These are phyloP conservation scores for Fusarium sp. DNA, from an alignment of 2,329 filamentous ascomycete species.

Conservation along the genomic window DNA sequence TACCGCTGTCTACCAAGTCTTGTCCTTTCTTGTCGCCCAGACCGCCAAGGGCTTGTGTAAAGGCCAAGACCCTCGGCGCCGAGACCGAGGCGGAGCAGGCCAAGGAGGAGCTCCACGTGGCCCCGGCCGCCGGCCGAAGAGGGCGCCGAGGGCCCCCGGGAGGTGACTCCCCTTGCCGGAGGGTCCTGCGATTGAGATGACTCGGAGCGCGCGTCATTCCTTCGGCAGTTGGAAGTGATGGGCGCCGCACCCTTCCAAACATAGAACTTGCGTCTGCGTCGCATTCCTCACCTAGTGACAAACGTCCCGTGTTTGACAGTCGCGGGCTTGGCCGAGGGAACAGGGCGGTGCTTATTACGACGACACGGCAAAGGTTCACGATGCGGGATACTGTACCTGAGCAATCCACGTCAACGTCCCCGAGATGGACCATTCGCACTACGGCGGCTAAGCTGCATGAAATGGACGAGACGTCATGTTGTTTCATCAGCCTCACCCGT, in stretches of 20 bases:
- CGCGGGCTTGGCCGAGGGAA: background rate
- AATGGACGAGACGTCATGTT: slow-evolving; percentile 3
- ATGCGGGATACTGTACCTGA: background rate
- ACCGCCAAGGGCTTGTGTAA: slow-evolving; percentile 4
- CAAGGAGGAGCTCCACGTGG: slow-evolving; percentile 4
- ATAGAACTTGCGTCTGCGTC: background rate
- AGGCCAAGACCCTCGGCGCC: slow-evolving; percentile 7
- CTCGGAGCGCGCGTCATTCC: background rate
- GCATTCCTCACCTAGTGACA: background rate
- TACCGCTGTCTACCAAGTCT: background rate
- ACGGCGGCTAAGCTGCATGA: background rate
- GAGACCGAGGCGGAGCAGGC: slow-evolving; percentile 3
- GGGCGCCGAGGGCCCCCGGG: slow-evolving; percentile 22
- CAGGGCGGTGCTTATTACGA: slow-evolving; percentile 7
- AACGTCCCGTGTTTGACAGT: background rate
- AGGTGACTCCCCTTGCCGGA: slow-evolving; percentile 17
- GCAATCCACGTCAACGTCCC: background rate
- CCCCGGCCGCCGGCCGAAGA: background rate
- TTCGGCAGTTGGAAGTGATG: background rate
- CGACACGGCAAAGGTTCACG: background rate
- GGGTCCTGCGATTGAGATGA: background rate
- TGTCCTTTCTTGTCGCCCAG: slow-evolving; percentile 7
- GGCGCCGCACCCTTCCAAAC: background rate
- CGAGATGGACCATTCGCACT: background rate
- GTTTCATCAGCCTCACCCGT: slow-evolving; percentile 2